These are phyloP conservation scores for Pichia sp. DNA, from an alignment of 1,139 yeast species.

Conservation along the genomic window DNA sequence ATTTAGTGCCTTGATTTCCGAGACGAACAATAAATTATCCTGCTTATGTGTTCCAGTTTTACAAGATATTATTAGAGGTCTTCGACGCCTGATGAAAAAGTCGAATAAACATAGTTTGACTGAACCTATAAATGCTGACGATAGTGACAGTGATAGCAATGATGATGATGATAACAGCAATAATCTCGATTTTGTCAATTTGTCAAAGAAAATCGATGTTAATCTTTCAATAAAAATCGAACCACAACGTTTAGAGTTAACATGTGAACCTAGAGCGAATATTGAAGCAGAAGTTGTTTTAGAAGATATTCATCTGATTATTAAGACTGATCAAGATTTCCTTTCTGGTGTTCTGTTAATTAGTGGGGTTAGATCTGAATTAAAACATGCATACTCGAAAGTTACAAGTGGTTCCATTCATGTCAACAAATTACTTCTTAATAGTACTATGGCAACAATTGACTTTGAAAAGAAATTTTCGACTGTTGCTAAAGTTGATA, in stretches of 20 bases:
- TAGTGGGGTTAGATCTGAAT: slow-evolving; percentile 53
- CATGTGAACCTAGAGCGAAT: slow-evolving; percentile 91
- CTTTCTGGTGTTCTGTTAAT: slow-evolving; percentile 42
- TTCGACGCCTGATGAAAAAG: slow-evolving; percentile 27
- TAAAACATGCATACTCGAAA: slow-evolving; percentile 87
- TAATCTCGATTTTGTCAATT: slow-evolving; percentile 22
- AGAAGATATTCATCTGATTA: slow-evolving; percentile 53
- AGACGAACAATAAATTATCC: slow-evolving; percentile 64
- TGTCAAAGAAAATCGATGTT: slow-evolving; percentile 42
- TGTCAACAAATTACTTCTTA: slow-evolving; percentile 44
- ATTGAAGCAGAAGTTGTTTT: slow-evolving; percentile 80
- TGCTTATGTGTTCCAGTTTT: slow-evolving; percentile 78
- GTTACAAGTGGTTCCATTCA: slow-evolving; percentile 75
- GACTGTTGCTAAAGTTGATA: slow-evolving; percentile 50
- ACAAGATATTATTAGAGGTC: slow-evolving; percentile 47
- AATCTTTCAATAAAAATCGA: slow-evolving; percentile 61
- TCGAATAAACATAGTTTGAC: slow-evolving; percentile 3
- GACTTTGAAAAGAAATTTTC: slow-evolving; percentile 32
- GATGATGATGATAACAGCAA: not conserved
- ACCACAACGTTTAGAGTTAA: slow-evolving; percentile 65
- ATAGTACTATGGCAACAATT: slow-evolving; percentile 37
- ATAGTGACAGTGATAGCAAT: no score
- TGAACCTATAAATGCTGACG: no score
- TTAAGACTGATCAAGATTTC: slow-evolving; percentile 46
- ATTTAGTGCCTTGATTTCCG: slow-evolving; percentile 54